Evolutionary conservation across 257 asterid species (phyloP).

Genomic region (Orobanche coerulescens): DNA sequence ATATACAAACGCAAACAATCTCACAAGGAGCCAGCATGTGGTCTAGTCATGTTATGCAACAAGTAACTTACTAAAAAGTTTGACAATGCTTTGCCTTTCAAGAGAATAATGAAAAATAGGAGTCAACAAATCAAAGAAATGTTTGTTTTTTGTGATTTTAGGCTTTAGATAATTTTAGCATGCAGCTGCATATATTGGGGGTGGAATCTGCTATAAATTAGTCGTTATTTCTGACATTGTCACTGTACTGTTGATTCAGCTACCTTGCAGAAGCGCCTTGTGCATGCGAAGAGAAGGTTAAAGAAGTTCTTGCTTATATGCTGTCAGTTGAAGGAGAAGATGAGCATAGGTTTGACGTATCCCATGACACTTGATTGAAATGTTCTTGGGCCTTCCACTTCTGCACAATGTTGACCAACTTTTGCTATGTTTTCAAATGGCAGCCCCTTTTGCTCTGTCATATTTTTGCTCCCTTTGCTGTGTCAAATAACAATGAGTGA

Average conservation of each 20-base stretch:
- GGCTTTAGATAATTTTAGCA: conserved; percentile 6
- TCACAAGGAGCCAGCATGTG: conserved; percentile 1
- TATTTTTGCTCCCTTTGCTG: conserved; percentile 85
- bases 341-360: conserved; percentile 45
- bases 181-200: background rate
- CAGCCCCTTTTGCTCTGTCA: conserved; percentile 55
- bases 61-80: background rate
- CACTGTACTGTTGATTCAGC: conserved; percentile 34
- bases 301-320: conserved; percentile 66
- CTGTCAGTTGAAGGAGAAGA: conserved; percentile 71
- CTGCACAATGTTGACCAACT: conserved; percentile 19
- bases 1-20: background rate
- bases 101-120: conserved; percentile 12
- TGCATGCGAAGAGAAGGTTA: conserved; percentile 67
- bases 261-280: conserved; percentile 88
- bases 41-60: background rate
- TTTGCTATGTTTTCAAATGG: conserved; percentile 23
- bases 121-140: background rate
- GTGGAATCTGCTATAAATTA: conserved; percentile 10
- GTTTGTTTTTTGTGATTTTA: conserved; percentile 14
- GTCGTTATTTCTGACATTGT: conserved; percentile 17
- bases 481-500: conserved; percentile 71
- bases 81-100: background rate
- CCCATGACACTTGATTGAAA: conserved; percentile 16
- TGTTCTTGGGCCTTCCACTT: background rate